Evolutionary conservation across 352 stramenopile genomes (phyloP).

Genomic region (Pythium grandisporangium): DNA sequence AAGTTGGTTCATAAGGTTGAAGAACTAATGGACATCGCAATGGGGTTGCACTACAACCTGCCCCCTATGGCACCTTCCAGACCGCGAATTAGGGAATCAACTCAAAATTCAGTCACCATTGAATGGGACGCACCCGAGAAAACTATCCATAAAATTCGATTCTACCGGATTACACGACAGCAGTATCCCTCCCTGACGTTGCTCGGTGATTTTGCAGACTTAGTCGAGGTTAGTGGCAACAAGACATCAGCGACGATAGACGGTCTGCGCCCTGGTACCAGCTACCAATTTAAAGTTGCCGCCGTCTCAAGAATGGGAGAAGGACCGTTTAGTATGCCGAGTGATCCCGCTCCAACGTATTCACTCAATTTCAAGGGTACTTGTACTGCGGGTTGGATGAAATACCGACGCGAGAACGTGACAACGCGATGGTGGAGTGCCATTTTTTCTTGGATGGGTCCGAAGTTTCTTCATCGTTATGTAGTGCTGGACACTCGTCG

Average conservation of each 20-base stretch:
- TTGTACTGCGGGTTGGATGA: conserved; percentile 82
- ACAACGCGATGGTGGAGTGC: conserved; percentile 32
- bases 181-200: conserved; percentile 75
- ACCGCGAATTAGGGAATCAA: conserved; percentile 36
- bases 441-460: conserved; percentile 55
- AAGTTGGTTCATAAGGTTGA: conserved; percentile 85
- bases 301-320: conserved; percentile 82
- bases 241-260: conserved; percentile 51
- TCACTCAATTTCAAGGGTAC: conserved; percentile 64
- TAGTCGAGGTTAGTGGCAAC: conserved; percentile 63
- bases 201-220: conserved; percentile 71
- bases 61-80: conserved; percentile 68
- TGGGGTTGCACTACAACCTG: conserved; percentile 76
- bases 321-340: conserved; percentile 68
- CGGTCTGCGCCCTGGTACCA: conserved; percentile 65
- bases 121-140: conserved; percentile 52
- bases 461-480: conserved; percentile 76
- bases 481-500: conserved; percentile 62
- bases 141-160: conserved; percentile 72
- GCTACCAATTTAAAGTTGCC: conserved; percentile 83
- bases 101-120: conserved; percentile 71
- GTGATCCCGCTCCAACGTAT: conserved; percentile 59
- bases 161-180: conserved; percentile 75
- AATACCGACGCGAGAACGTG: conserved; percentile 63
- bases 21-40: conserved; percentile 85